These are phyloP conservation scores for Phialemonium atrogriseum DNA, from an alignment of 2,329 filamentous ascomycete species.

Conservation along the genomic window DNA sequence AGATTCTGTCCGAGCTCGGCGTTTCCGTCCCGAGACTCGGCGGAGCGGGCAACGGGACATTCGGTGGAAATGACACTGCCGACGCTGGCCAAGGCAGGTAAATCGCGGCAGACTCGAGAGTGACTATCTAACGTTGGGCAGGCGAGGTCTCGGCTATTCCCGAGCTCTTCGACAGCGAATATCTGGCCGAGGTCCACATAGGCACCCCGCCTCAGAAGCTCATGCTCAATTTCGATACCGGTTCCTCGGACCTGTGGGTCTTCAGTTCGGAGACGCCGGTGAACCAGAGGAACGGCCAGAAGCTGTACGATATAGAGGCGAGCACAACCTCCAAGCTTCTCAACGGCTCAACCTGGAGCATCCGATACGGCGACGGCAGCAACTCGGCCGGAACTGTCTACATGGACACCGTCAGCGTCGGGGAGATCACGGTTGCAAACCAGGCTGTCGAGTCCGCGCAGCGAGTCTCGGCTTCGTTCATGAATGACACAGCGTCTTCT, in stretches of 20 bases:
- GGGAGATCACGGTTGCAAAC: conserved; percentile 45
- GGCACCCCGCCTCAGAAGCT: conserved; percentile 44
- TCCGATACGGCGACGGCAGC: conserved; percentile 57
- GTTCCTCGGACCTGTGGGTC: conserved; percentile 62
- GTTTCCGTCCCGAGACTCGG: conserved; percentile 11
- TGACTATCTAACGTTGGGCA: conserved; percentile 11
- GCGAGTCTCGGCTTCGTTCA: conserved; percentile 38
- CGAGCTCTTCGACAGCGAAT: conserved; percentile 38
- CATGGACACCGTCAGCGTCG: conserved; percentile 53
- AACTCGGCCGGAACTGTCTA: conserved; percentile 54
- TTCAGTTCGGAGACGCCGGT: conserved; percentile 48
- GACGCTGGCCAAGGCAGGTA: conserved; percentile 9
- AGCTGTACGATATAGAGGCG: conserved; percentile 42
- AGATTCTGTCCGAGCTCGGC: conserved; percentile 24
- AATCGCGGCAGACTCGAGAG: neutral
- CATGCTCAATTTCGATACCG: conserved; percentile 60
- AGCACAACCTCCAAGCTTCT: conserved; percentile 34
- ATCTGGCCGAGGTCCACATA: conserved; percentile 50
- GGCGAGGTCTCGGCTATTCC: conserved; percentile 34
- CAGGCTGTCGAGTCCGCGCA: conserved; percentile 59
- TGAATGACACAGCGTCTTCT: conserved; percentile 19
- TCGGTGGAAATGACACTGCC: conserved; percentile 3
- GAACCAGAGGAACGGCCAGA: conserved; percentile 40
- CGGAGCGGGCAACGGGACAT: neutral
- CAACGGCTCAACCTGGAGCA: conserved; percentile 38